Evolutionary conservation across 1,284 basidiomycete genomes (phyloP), one percentile per base, ranked within the genome.

Genomic region (Meripilus lineatus): DNA sequence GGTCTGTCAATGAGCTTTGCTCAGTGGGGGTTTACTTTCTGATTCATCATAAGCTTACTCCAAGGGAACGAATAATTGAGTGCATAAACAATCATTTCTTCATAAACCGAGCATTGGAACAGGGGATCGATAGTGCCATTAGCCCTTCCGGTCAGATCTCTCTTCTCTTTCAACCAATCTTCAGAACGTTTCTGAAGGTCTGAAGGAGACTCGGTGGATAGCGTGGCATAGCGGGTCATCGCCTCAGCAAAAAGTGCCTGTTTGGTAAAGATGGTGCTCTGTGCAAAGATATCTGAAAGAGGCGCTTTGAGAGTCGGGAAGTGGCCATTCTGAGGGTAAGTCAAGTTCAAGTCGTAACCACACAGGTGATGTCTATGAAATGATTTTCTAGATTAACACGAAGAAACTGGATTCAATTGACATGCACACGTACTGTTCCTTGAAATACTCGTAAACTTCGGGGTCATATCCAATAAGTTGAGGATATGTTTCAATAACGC

Each of bases 301-400:
- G 39, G 15, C 15, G 49, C 38, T 32, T 50, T 49, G 26, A 58
- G 50, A 20, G 74, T 66, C 0, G 80, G 77, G 44, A 86, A 73
- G 40, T 65, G 59, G 30, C 70, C 71, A 25, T 68, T 65, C 57
- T 86, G 79, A 1, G 84, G 84, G 51, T 88, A 88, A 15, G 81
- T 79, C 8, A 88, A 64, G 56, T 80, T 82, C 25, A 88, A 58
- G 55, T 87, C 70, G 55, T 75, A 84, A 2, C 75, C 75, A 51
- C 84, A 88, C 20, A 84, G 65, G 40, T 75, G 69, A 22, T 69
- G 59, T 58, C 84, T 87, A 50, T 4, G 17, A n/a, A 24, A 38
- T 8, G 35, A 5, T 21, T 17, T n/a, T 14, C 14, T 20, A 26
- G 10, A 35, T 41, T 13, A 8, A n/a, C 14, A 18, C 38, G 8